Evolutionary conservation across 2,329 filamentous ascomycete species (phyloP).

Genomic region (Aspergillus bombycis): DNA sequence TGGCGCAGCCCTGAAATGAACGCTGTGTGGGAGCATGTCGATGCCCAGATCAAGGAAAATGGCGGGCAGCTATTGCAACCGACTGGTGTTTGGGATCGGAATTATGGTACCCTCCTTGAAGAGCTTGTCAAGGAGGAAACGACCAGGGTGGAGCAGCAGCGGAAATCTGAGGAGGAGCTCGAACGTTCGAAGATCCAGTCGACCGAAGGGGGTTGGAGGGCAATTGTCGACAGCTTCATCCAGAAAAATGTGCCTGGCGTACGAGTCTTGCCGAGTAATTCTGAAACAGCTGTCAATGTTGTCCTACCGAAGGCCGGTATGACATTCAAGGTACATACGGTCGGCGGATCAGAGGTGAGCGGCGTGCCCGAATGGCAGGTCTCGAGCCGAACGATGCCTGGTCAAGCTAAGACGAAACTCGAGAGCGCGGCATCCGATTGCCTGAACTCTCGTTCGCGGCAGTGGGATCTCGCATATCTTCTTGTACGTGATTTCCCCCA

Average conservation of each 20-base stretch:
- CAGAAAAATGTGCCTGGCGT: slow-evolving; percentile 32
- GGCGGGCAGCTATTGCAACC: slow-evolving; percentile 42
- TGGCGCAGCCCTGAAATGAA: slow-evolving; percentile 47
- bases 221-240: slow-evolving; percentile 36
- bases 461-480: slow-evolving; percentile 45
- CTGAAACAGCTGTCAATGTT: slow-evolving; percentile 30
- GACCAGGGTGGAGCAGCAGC: slow-evolving; percentile 27
- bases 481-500: slow-evolving; percentile 32
- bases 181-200: slow-evolving; percentile 33
- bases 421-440: slow-evolving; percentile 39
- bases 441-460: slow-evolving; percentile 38
- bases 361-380: slow-evolving; percentile 40
- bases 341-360: slow-evolving; percentile 19
- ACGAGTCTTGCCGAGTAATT: slow-evolving; percentile 29
- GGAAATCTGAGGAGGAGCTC: slow-evolving; percentile 31
- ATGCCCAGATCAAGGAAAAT: slow-evolving; percentile 40
- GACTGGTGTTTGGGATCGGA: slow-evolving; percentile 43
- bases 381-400: slow-evolving; percentile 26
- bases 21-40: slow-evolving; percentile 41
- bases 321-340: slow-evolving; percentile 36
- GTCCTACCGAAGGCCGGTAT: slow-evolving; percentile 38
- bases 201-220: slow-evolving; percentile 37
- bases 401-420: slow-evolving; percentile 35
- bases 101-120: slow-evolving; percentile 42
- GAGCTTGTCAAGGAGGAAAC: slow-evolving; percentile 35